Percentiles rank a stretch among this genome's conserved stretches.
Evolutionary conservation across 768 basidiomycete species (phyloP).

Genomic region (Amanita muscaria): DNA sequence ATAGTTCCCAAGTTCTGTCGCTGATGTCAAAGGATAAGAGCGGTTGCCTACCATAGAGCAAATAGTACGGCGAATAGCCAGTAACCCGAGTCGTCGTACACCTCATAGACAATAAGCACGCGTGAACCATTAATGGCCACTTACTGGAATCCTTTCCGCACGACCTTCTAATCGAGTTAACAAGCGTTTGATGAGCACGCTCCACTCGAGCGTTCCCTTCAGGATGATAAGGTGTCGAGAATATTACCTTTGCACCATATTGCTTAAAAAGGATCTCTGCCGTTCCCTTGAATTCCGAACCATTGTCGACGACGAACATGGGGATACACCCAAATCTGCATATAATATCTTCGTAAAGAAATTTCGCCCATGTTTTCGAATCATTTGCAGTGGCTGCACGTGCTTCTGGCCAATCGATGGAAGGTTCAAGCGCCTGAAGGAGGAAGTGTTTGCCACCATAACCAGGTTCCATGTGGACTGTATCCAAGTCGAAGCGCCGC

Average conservation of each 20-base stretch:
- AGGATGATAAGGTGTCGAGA: constrained; percentile 21
- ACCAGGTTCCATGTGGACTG: constrained; percentile 21
- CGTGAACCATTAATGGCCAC: constrained; percentile 21
- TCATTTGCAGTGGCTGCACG: constrained; percentile 8
- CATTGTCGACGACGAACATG: constrained; percentile 19
- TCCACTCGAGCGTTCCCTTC: constrained; percentile 25
- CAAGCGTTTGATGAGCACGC: constrained; percentile 19
- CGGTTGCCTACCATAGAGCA: constrained; percentile 22
- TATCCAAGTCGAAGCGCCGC: constrained; percentile 19
- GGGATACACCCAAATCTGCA: no score
- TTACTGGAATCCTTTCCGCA: constrained; percentile 13
- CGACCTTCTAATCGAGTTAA: constrained; percentile 14
- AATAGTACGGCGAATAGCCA: constrained; percentile 22
- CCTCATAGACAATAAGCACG: constrained; percentile 19
- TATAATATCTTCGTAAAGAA: constrained; percentile 24
- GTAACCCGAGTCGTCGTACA: constrained; percentile 19
- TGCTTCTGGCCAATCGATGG: no score
- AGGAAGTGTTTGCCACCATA: constrained; percentile 16
- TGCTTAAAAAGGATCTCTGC: no score
- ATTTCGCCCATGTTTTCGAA: constrained; percentile 14
- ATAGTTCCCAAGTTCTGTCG: constrained; percentile 20
- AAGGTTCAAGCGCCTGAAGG: constrained; percentile 17
- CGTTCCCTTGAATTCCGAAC: no score
- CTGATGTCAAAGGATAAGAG: constrained; percentile 21
- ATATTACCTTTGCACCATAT: no score